phyloP scores from a whole-genome alignment of 345 rosid species.

The Populus simonii region DNA sequence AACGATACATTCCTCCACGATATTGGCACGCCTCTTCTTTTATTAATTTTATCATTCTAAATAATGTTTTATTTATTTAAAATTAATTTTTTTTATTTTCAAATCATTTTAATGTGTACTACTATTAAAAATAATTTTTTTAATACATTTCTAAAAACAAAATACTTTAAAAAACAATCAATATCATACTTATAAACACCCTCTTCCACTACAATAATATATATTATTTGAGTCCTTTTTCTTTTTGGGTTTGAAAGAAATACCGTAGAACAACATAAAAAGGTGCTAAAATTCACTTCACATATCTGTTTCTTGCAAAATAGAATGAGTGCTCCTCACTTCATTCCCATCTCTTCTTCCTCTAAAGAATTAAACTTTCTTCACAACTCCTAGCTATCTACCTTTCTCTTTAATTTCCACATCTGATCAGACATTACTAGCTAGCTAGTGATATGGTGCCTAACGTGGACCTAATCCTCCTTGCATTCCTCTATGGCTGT shows the following conservation, averaged over 20 bases:
- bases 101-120: too few relatives aligned
- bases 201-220: too few relatives aligned
- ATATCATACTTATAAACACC: fast-evolving
- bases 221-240: too few relatives aligned
- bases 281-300: too few relatives aligned
- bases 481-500: conserved; percentile 32
- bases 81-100: too few relatives aligned
- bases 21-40: too few relatives aligned
- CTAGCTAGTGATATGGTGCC: conserved; percentile 26
- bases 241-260: neutral
- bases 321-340: conserved; percentile 39
- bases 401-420: neutral
- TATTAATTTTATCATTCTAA: too few relatives aligned
- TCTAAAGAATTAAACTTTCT: neutral
- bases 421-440: neutral
- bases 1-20: too few relatives aligned
- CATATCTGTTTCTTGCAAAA: neutral
- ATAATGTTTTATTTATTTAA: too few relatives aligned
- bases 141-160: fast-evolving
- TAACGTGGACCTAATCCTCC: conserved; percentile 36
- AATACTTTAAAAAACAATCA: too few relatives aligned
- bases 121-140: too few relatives aligned
- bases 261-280: too few relatives aligned
- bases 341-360: conserved; percentile 28
- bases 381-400: neutral